phyloP scores from a whole-genome alignment of 2,329 filamentous ascomycete species.

The Botrytis porri region DNA sequence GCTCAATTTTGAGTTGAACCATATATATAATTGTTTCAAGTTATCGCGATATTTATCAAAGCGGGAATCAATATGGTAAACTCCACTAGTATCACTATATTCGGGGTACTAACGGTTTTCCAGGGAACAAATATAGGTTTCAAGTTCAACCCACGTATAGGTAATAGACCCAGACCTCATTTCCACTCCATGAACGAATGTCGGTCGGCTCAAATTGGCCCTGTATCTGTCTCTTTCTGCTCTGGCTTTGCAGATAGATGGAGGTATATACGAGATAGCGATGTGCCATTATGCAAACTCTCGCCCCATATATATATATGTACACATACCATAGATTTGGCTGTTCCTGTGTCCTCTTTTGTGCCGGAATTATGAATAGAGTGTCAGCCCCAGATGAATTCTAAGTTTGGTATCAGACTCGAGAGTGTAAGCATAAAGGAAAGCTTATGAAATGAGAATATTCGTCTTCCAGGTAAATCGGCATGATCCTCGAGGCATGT shows the following conservation, averaged over 20 bases:
- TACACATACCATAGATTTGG: neutral
- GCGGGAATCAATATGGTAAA: neutral
- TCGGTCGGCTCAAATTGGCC: neutral
- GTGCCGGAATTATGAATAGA: neutral
- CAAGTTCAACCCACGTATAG: neutral
- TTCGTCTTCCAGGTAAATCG: neutral
- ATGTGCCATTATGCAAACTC: neutral
- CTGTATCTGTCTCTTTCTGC: neutral
- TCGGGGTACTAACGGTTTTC: neutral
- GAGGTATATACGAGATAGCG: neutral
- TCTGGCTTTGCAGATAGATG: neutral
- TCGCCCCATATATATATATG: neutral
- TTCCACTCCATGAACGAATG: neutral
- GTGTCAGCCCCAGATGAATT: neutral
- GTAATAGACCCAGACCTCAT: constrained; percentile 1
- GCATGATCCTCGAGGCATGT: neutral
- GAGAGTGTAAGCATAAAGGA: neutral
- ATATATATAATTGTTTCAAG: neutral
- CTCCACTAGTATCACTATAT: neutral
- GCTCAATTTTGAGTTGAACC: neutral
- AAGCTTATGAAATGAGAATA: neutral
- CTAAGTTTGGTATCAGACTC: neutral
- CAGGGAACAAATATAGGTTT: neutral
- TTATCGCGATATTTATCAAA: neutral
- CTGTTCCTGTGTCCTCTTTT: neutral